Evolutionary conservation across 116 monocot genomes (phyloP), one percentile per base, ranked within the genome.

Genomic region (Zostera marina): DNA sequence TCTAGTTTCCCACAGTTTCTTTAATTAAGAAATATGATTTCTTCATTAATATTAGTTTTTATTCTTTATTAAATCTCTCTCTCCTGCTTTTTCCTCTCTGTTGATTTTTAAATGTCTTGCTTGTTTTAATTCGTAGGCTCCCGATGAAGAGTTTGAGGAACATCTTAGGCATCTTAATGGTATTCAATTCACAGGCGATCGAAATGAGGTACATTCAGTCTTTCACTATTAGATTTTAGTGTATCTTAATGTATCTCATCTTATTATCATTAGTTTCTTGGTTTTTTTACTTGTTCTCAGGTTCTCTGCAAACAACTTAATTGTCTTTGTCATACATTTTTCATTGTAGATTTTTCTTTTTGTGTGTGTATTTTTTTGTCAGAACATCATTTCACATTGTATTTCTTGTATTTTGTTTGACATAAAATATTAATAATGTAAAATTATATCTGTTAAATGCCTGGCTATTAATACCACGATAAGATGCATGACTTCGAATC

Each of bases 61-160:
- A 5, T 21, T 19, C 19, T 51, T 9, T 2, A 49, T 15, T 49
- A 49, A 20, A 49, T 49, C 2, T 15, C 49, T 12, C 20, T 8
- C 20, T 12, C 13, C 4, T 8, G 49, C 49, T 12, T 51, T 8
- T 51, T 12, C 13, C 4, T 41, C n/a, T 41, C 26, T 62, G 5
- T 47, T 9, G 43, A 13, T 24, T 62, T 25, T 47, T 38, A 5
- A 0, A 21, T 52, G 10, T 49, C 49, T 47, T 41, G 26, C 23
- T 44, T 7, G 22, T 14, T 57, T 66, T 67, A 42, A 38, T 59
- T 56, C 71, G 11, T 44, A 99, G 98, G 98, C 98, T 56, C 91
- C 98, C 53, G 91, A 99, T 87, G 87, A 91, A 83, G 98, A 99
- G 72, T 91, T 91, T 75, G 91, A 99, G 55, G 98, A 99, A 56